Percentiles rank a stretch among this genome's conserved stretches.
Conservation (phyloP, 140 eudicot species). For the Erigeron philadelphicus region DNA sequence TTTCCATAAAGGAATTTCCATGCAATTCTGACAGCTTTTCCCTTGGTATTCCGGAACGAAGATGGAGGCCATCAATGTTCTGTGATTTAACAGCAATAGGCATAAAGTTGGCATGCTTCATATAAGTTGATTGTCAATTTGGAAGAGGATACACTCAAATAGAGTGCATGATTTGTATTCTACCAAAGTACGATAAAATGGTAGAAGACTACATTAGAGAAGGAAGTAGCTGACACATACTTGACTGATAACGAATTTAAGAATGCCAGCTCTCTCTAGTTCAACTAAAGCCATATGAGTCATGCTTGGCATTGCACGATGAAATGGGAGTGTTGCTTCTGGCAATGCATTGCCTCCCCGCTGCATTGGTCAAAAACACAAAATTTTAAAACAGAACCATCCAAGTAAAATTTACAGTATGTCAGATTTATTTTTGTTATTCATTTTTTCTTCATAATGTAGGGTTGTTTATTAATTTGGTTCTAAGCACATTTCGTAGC, state of each 20-base stretch:
- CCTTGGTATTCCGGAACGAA: constrained; percentile 87
- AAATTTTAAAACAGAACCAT: not conserved
- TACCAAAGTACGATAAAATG: not conserved
- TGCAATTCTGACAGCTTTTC: constrained; percentile 81
- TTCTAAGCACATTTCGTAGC: no score
- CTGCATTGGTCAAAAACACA: constrained; percentile 33
- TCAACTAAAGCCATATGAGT: constrained; percentile 96
- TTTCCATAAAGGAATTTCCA: constrained; percentile 88
- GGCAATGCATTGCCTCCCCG: constrained; percentile 82
- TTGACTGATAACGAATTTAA: constrained; percentile 86
- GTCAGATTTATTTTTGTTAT: no score
- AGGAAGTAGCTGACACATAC: constrained; percentile 27
- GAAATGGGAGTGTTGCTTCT: constrained; percentile 89
- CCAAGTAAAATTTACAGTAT: no score
- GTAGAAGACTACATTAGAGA: constrained; percentile 6
- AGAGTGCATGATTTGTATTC: constrained; percentile 1
- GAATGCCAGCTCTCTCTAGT: constrained; percentile 74
- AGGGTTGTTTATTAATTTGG: no score
- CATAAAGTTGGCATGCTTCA: constrained; percentile 7
- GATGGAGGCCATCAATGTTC: constrained; percentile 96
- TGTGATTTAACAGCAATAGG: constrained; percentile 33
- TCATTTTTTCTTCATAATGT: no score
- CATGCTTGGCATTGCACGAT: constrained; percentile 84
- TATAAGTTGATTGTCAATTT: constrained; percentile 6
- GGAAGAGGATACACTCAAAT: not conserved